Evolutionary conservation across 768 basidiomycete species (phyloP), one percentile per base, ranked within the genome.

Genomic region (Suillus lakei): DNA sequence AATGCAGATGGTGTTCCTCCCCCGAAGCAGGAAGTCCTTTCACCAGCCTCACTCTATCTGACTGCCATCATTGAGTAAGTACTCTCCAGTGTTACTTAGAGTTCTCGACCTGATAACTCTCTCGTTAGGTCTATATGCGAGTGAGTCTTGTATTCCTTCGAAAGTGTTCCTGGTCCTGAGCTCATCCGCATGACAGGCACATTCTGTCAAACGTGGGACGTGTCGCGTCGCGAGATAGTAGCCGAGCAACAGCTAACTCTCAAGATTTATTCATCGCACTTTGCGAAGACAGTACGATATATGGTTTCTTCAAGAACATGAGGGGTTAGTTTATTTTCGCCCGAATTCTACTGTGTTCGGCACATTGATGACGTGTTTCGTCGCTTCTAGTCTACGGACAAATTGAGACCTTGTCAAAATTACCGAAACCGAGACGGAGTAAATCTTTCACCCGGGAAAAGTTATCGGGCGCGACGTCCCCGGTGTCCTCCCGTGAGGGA

Each of bases 21-120:
- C 23, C 78, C 79, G 12, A 85, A 82, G 60, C 76, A 85, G 23
- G 75, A 84, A 8, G 82, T 91, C 10, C 76, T 96, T 30, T 88
- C 91, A 10, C 94, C 94, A 5, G 93, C 95, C 38, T 90, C 93
- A 23, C 74, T 98, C 51, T 98, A 96, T 82, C 83, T 96, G 60
- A 96, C 96, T 3, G 95, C 95, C 9, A 93, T 97, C 68, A 82
- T 98, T 36, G 96, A 98, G 95, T 96, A 77, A 81, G 95, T 86
- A 21, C 59, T 51, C 64, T 63, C 61, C 70, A 68, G 61, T 62
- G 64, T 65, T 67, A 66, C 62, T 61, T 66, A 63, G 41, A 34
- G 60, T 68, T 66, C 67, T 66, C 70, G 71, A 73, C 79, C 62
- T 79, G 69, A 66, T 68, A 63, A 68, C 12, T 61, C 63, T 70